These are phyloP conservation scores for Mortierella sp. DNA, from an alignment of 371 early-diverging fungal species.

Conservation along the genomic window DNA sequence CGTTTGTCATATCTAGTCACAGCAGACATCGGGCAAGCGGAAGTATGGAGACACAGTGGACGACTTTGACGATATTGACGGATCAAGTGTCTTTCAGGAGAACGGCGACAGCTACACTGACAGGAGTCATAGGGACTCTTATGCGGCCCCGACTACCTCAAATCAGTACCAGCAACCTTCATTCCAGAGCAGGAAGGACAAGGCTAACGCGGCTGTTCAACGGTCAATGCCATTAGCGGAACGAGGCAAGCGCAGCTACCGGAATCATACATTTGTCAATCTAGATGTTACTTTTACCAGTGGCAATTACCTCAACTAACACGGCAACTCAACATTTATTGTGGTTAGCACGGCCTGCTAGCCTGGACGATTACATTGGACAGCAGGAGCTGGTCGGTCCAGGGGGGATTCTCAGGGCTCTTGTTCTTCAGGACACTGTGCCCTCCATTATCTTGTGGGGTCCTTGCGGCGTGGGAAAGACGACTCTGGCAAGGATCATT, in stretches of 20 bases:
- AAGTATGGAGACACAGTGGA: slow-evolving; percentile 22
- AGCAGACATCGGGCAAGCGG: slow-evolving; percentile 29
- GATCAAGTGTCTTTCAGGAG: slow-evolving; percentile 6
- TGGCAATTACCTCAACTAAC: neutral
- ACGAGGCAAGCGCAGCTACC: slow-evolving; percentile 24
- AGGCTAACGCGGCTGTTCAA: slow-evolving; percentile 34
- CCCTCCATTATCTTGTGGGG: slow-evolving; percentile 82
- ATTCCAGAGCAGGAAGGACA: slow-evolving; percentile 29
- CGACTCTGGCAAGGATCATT: slow-evolving; percentile 82
- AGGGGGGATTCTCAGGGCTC: slow-evolving; percentile 68
- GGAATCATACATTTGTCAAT: neutral
- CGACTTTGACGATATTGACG: slow-evolving; percentile 27
- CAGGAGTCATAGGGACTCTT: neutral
- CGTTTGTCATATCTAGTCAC: slow-evolving; percentile 7
- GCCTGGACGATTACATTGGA: slow-evolving; percentile 78
- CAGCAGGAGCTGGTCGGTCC: slow-evolving; percentile 80
- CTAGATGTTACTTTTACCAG: no score
- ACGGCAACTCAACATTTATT: neutral
- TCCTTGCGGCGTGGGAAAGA: slow-evolving; percentile 91
- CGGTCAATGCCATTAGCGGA: slow-evolving; percentile 56
- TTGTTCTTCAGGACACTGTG: slow-evolving; percentile 76
- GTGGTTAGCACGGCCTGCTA: slow-evolving; percentile 71
- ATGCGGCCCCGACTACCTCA: neutral
- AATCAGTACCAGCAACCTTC: neutral
- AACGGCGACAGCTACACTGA: neutral